phyloP scores from a whole-genome alignment of 2,329 filamentous ascomycete genomes.

The Beauveria rudraprayagi region DNA sequence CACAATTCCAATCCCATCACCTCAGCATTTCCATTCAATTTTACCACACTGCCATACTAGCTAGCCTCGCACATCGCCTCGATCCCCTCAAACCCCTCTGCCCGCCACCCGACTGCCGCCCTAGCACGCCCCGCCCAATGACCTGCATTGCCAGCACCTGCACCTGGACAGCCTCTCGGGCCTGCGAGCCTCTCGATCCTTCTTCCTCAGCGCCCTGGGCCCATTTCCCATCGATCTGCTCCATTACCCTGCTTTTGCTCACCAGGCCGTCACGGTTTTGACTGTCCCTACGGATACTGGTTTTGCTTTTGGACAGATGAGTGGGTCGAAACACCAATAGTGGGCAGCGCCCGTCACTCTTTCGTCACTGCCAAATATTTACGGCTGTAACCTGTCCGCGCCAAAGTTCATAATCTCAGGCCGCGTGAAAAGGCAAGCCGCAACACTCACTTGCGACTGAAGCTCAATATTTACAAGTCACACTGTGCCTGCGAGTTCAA shows the following conservation, averaged over 20 bases:
- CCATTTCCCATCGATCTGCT: not conserved
- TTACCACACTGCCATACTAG: no score
- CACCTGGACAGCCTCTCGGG: not conserved
- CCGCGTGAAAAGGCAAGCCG: not conserved
- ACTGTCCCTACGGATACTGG: no score
- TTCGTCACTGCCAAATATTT: not conserved
- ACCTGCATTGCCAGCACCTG: no score
- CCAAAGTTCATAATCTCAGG: not conserved
- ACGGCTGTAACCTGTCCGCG: not conserved
- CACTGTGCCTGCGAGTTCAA: no score
- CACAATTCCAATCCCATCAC: not conserved
- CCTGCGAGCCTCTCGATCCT: not conserved
- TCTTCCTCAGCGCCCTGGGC: not conserved
- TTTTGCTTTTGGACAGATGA: not conserved
- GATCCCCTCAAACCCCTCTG: no score
- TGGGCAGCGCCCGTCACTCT: not conserved
- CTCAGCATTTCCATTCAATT: not conserved
- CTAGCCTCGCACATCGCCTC: no score
- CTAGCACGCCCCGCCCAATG: no score
- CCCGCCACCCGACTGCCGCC: no score
- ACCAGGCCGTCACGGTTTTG: not conserved
- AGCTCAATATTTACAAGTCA: no score
- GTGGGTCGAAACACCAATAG: not conserved
- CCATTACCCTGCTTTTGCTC: not conserved
- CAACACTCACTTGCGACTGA: not conserved